Percentiles rank a stretch among this genome's conserved stretches.
Evolutionary conservation across 2,329 filamentous ascomycete genomes (phyloP).

Genomic region (Sarocladium kiliense): DNA sequence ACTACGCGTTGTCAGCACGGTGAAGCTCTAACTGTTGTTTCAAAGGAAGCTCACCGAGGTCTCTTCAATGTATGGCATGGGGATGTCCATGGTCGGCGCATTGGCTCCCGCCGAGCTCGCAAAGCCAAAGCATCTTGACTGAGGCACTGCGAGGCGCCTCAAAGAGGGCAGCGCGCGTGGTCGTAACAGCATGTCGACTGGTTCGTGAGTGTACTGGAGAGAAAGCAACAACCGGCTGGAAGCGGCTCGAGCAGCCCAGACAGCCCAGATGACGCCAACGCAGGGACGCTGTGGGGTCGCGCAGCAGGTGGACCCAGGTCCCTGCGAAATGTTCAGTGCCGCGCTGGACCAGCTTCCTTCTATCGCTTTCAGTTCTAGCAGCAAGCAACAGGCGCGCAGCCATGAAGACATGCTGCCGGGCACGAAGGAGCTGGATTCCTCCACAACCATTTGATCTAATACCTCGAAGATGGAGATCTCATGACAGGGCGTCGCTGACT

Average conservation of each 20-base stretch:
- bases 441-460: neutral
- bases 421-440: neutral
- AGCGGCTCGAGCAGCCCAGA: conserved; percentile 1
- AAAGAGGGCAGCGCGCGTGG: conserved; percentile 25
- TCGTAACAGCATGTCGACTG: conserved; percentile 23
- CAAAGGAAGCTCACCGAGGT: conserved; percentile 28
- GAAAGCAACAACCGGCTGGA: neutral
- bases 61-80: conserved; percentile 53
- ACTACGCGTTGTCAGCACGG: conserved; percentile 42
- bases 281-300: conserved; percentile 1
- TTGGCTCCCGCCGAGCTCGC: conserved; percentile 23
- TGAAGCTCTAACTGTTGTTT: neutral
- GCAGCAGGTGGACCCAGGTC: neutral
- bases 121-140: conserved; percentile 39
- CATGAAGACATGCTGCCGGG: neutral
- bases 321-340: neutral
- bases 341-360: neutral
- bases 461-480: conserved; percentile 25
- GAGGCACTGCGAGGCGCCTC: conserved; percentile 26
- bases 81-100: conserved; percentile 35
- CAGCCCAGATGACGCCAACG: neutral
- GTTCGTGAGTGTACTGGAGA: conserved; percentile 7
- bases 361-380: neutral
- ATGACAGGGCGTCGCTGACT: conserved; percentile 24
- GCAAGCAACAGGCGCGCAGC: neutral